Conservation (phyloP, 495 filamentous ascomycete genomes). For the Talaromyces thailandensis region DNA sequence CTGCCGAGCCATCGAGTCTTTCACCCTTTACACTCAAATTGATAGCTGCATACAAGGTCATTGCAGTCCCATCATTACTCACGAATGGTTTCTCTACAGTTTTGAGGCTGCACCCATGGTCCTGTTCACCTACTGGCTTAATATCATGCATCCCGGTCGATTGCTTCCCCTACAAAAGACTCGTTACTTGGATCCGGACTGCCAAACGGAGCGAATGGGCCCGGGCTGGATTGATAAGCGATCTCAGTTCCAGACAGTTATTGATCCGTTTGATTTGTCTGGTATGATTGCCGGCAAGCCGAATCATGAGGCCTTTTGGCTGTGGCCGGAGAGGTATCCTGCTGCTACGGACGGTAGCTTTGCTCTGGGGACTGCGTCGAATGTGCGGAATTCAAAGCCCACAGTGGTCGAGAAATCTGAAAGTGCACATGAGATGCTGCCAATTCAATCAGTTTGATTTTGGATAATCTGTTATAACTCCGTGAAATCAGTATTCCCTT, state of each 20-base stretch:
- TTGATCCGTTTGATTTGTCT: slow-evolving; percentile 25
- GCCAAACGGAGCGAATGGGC: slow-evolving; percentile 25
- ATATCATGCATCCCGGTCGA: slow-evolving; percentile 25
- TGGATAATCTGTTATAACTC: background rate
- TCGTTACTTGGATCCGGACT: slow-evolving; percentile 24
- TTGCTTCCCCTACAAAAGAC: slow-evolving; percentile 21
- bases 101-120: slow-evolving; percentile 31
- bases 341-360: slow-evolving; percentile 25
- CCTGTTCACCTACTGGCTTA: slow-evolving; percentile 30
- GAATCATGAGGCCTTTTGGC: slow-evolving; percentile 25
- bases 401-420: background rate
- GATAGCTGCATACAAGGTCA: slow-evolving; percentile 10
- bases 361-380: slow-evolving; percentile 16
- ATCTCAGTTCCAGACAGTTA: slow-evolving; percentile 19
- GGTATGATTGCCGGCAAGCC: slow-evolving; percentile 17
- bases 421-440: background rate
- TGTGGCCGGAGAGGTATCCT: slow-evolving; percentile 17
- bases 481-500: background rate
- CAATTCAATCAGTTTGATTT: background rate
- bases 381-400: background rate
- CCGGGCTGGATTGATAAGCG: slow-evolving; percentile 29
- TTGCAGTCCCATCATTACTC: slow-evolving; percentile 20
- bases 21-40: slow-evolving; percentile 16
- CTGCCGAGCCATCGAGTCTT: slow-evolving; percentile 27
- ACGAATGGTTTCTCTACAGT: slow-evolving; percentile 32